Evolutionary conservation across 768 basidiomycete species (phyloP).

Genomic region (Auricularia sp.): DNA sequence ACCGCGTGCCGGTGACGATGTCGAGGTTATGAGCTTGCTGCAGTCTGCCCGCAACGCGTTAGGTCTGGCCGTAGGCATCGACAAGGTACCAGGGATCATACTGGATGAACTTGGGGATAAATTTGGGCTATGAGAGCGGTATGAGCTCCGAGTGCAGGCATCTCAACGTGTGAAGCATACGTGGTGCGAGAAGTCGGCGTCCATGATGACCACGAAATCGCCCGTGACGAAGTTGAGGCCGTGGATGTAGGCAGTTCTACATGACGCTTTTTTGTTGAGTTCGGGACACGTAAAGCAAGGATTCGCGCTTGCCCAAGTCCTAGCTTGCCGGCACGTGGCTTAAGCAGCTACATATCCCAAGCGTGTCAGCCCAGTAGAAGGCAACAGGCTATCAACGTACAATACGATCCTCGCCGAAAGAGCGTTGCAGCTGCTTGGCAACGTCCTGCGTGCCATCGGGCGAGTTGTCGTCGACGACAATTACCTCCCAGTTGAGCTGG

Average conservation of each 20-base stretch:
- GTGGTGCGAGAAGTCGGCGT: constrained; percentile 93
- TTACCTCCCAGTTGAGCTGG: constrained; percentile 74
- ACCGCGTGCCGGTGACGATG: constrained; percentile 89
- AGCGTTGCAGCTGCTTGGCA: constrained; percentile 61
- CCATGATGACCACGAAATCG: constrained; percentile 95
- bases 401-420: constrained; percentile 80
- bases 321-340: constrained; percentile 82
- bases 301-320: constrained; percentile 61
- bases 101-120: constrained; percentile 89
- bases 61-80: not conserved
- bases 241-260: constrained; percentile 85
- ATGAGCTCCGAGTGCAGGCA: too few relatives aligned
- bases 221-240: constrained; percentile 83
- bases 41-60: constrained; percentile 35
- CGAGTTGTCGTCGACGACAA: constrained; percentile 86
- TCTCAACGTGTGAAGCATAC: constrained; percentile 28
- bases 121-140: constrained; percentile 59
- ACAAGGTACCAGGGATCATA: constrained; percentile 16
- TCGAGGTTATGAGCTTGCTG: constrained; percentile 84
- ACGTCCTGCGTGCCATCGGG: constrained; percentile 91
- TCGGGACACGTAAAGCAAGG: not conserved
- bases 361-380: not conserved
- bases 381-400: constrained; percentile 30
- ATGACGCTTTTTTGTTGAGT: constrained; percentile 3
- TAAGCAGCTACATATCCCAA: constrained; percentile 46